Evolutionary conservation across 2,329 filamentous ascomycete species (phyloP), one percentile per base, ranked within the genome.

Genomic region (Scleromitrula shiraiana): DNA sequence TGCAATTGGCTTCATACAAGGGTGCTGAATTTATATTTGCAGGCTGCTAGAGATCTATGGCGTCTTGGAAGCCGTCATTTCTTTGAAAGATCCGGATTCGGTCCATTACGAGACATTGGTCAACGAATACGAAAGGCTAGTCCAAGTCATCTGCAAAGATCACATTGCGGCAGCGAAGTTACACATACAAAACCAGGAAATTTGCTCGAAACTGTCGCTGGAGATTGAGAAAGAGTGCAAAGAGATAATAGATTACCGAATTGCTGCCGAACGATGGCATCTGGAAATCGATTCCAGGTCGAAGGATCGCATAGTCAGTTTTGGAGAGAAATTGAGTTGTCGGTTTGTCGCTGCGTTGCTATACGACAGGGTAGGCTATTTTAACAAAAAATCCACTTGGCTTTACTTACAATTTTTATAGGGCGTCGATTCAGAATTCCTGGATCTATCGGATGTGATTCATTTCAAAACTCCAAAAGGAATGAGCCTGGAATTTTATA

Each of bases 281-380:
- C 70, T 84, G 35, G 85, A 90, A 65, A 85, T 90, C 61, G 88
- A 87, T 64, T 78, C 83, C 5, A 77, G 84, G 59, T 83, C 83
- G 50, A 87, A 89, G 65, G 87, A 93, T 62, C 85, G 91, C 58
- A 88, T 98, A 53, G 83, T 97, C 52, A 94, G 89, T 65, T 89
- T 93, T 58, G 93, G 93, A 47, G 93, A 98, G 75, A 97, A 95
- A 70, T 73, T 98, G 57, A 94, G 88, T 68, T 97, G 91, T 67
- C 78, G 83, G 26, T 93, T 93, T 66, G 90, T 98, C 85, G 78
- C 91, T 19, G 82, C 85, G 5, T 68, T 97, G 52, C 69, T 98
- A 55, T 81, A 85, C 63, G 89, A 95, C 61, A 75, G 78, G 60
- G 78, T 80, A 62, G 41, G 56, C 41, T 38, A 12, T 7, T 20